phyloP scores from a whole-genome alignment of 352 stramenopile genomes.

The Globisporangium echinulatum region DNA sequence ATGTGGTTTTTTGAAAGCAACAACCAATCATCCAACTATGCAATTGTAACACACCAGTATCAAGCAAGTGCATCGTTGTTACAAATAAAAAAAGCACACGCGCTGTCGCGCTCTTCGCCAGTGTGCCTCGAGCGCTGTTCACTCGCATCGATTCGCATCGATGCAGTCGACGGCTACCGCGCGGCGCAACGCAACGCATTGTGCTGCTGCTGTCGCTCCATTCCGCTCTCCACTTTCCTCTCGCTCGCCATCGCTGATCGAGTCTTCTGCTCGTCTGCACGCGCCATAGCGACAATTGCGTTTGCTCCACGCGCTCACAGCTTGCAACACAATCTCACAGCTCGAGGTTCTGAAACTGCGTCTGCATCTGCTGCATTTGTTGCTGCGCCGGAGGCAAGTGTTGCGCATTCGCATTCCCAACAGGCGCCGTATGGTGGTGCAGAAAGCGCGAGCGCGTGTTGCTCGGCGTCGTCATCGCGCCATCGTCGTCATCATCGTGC shows the following conservation, averaged over 20 bases:
- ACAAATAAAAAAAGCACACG: conserved; percentile 30
- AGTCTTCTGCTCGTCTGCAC: no score
- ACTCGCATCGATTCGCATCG: background rate
- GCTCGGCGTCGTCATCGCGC: conserved; percentile 52
- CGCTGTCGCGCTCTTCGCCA: background rate
- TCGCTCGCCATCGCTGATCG: no score
- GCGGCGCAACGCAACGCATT: no score
- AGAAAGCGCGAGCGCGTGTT: conserved; percentile 64
- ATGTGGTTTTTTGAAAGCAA: no score
- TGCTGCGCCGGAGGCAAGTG: conserved; percentile 23
- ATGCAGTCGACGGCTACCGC: no score
- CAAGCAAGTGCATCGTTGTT: conserved; percentile 20
- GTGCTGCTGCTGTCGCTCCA: no score
- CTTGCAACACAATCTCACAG: conserved; percentile 28
- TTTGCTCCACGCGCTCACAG: no score
- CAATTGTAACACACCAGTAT: no score
- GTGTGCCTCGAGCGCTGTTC: background rate
- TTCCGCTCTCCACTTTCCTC: no score
- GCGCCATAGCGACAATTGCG: no score
- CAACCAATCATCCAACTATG: no score
- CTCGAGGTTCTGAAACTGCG: conserved; percentile 73
- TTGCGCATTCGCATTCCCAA: background rate
- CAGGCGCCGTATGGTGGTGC: conserved; percentile 28
- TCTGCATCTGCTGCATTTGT: conserved; percentile 35
- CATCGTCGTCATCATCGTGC: conserved; percentile 58